Base-by-base conservation (phyloP, 495 filamentous ascomycete genomes). In the Podospora bellae-mahoneyi region DNA sequence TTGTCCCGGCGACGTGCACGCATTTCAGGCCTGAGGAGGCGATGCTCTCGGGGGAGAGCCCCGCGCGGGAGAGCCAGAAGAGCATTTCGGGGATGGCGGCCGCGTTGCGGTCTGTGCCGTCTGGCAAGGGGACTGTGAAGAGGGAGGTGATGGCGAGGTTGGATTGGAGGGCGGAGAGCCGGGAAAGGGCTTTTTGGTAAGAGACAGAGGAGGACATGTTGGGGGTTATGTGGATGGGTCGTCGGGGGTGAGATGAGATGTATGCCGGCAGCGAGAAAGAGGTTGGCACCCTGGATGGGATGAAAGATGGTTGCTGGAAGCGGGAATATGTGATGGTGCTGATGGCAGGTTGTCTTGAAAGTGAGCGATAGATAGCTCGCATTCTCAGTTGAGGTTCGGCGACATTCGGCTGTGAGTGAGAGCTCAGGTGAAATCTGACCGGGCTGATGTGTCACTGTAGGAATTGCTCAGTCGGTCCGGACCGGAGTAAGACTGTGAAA, bases 11-110 rank as follows among this genome's bases (percentile, higher is more conserved):
- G 10, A 89, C 80, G 73, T 89, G 87, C 65, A 89, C 78, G 84
- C 75, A 80, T 13, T 68, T 70, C 18, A 83, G 73, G 0, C 69
- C 64, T 1, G 66, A 19, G 2, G 57, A 59, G 19, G 73, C 68
- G 54, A 85, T 76, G 55, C 77, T 72, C 1, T 66, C 20, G 1
- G 75, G 74, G n/a, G 73, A 64, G 77, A 96, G 91, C 28, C 93
- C 93, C 56, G 92, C 89, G 65, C 88, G 88, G 48, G 80, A 78
- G 64, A 90, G 85, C 90, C 90, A 97, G 66, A 90, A 89, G 59
- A 91, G 79, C 84, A 94, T 97, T 73, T 97, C 94, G 1, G 92
- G 92, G 67, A 96, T 90, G 2, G 94, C 92, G 57, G 81, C 82
- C 34, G 86, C 78, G 72, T 97, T 97, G 80, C 90, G 84, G 69